Percentiles rank a stretch among this genome's conserved stretches.
phyloP scores from a whole-genome alignment of 1,139 yeast species.

The Sugiyamaella castrensis region DNA sequence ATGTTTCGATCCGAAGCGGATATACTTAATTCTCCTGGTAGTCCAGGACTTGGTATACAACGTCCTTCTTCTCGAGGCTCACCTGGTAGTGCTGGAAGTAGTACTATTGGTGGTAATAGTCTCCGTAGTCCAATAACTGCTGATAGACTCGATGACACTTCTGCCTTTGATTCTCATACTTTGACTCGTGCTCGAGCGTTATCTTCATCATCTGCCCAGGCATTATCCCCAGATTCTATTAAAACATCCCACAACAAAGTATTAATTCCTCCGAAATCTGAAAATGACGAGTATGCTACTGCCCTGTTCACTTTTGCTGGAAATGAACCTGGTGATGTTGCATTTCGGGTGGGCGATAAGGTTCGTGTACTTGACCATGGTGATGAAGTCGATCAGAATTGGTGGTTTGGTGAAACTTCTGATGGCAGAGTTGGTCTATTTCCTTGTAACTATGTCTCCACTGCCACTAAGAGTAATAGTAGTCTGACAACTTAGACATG shows the following conservation, averaged over 20 bases:
- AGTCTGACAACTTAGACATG: not conserved
- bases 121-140: conserved; percentile 13
- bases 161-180: conserved; percentile 2
- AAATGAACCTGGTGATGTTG: conserved; percentile 48
- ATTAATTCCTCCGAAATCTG: conserved; percentile 22
- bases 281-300: conserved; percentile 31
- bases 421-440: conserved; percentile 50
- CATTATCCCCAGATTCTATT: conserved; percentile 22
- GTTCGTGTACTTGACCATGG: conserved; percentile 45
- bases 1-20: conserved; percentile 32
- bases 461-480: not conserved
- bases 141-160: conserved; percentile 2
- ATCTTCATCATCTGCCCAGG: conserved; percentile 29
- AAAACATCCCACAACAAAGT: conserved; percentile 14
- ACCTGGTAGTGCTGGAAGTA: conserved; percentile 3
- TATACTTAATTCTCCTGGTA: conserved; percentile 17
- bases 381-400: conserved; percentile 42
- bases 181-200: conserved; percentile 27
- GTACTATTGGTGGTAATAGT: conserved; percentile 2
- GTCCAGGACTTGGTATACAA: conserved; percentile 5
- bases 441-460: conserved; percentile 53
- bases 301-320: conserved; percentile 40
- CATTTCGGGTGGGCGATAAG: conserved; percentile 49
- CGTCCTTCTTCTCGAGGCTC: conserved; percentile 10
- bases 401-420: conserved; percentile 60